Evolutionary conservation across 2,329 filamentous ascomycete species (phyloP).

Genomic region (Cucurbitaria berberidis): DNA sequence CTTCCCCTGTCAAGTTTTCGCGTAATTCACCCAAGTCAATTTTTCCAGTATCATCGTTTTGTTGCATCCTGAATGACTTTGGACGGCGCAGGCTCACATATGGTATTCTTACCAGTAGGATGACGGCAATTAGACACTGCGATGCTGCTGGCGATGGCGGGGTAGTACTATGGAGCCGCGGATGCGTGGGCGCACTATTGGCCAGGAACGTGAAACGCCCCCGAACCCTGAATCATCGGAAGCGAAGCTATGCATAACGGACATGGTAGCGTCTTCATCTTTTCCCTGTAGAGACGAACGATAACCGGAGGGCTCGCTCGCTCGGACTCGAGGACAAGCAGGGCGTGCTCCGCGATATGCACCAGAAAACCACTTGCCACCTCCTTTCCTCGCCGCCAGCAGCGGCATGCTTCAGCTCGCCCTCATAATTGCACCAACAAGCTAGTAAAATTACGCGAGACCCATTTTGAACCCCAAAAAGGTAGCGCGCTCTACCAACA

Average conservation of each 20-base stretch:
- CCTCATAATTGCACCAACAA: slow-evolving; percentile 15
- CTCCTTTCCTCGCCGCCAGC: slow-evolving; percentile 15
- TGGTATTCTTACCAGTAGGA: background rate
- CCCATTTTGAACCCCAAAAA: slow-evolving; percentile 19
- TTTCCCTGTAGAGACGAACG: slow-evolving; percentile 52
- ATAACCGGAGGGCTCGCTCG: slow-evolving; percentile 1
- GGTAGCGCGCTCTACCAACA: slow-evolving; percentile 27
- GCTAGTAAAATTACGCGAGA: slow-evolving; percentile 28
- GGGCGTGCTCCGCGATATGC: background rate
- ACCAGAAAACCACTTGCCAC: slow-evolving; percentile 11
- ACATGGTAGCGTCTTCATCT: slow-evolving; percentile 22
- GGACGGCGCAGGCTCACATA: too few species aligned
- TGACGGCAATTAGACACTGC: background rate
- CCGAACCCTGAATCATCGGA: slow-evolving; percentile 14
- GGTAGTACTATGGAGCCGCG: slow-evolving; percentile 19
- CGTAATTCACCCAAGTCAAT: too few species aligned
- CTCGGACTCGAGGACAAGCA: background rate
- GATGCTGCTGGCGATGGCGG: slow-evolving; percentile 16
- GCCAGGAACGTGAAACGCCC: slow-evolving; percentile 13
- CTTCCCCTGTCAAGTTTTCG: background rate
- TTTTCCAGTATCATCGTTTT: too few species aligned
- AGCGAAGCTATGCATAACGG: slow-evolving; percentile 17
- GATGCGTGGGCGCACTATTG: slow-evolving; percentile 17
- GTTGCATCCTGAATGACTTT: too few species aligned
- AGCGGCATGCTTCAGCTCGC: background rate